Conservation (phyloP, 345 rosid species). For the Ricinus communis region DNA sequence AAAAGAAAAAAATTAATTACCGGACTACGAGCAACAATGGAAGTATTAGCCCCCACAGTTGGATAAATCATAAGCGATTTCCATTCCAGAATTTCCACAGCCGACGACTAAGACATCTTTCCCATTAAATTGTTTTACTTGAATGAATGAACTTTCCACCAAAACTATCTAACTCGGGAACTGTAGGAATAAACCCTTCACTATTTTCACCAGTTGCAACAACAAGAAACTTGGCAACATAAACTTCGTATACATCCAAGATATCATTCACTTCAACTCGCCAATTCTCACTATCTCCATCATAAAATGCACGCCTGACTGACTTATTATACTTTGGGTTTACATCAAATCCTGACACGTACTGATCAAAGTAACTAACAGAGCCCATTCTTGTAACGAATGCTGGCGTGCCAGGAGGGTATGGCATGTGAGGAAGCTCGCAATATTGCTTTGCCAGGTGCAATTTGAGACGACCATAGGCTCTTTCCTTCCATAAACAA, state of each 20-base stretch:
- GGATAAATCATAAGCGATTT: constrained; percentile 22
- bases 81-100: constrained; percentile 36
- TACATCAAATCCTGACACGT: constrained; percentile 9
- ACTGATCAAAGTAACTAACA: constrained; percentile 16
- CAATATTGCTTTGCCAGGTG: constrained; percentile 27
- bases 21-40: constrained; percentile 18
- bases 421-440: constrained; percentile 24
- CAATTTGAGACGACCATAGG: constrained; percentile 24
- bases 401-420: neutral
- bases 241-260: neutral
- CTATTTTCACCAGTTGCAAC: constrained; percentile 34
- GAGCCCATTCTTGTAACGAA: constrained; percentile 16
- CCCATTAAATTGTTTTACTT: neutral
- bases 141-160: constrained; percentile 24
- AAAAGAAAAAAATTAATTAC: constrained; percentile 2
- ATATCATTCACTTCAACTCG: neutral
- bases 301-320: constrained; percentile 10
- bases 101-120: constrained; percentile 32
- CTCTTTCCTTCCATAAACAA: constrained; percentile 24
- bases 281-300: constrained; percentile 11
- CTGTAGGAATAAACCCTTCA: constrained; percentile 16
- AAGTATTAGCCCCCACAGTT: constrained; percentile 5
- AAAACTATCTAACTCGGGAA: constrained; percentile 23
- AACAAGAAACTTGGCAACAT: constrained; percentile 20
- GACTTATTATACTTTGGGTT: neutral